Evolutionary conservation across 495 filamentous ascomycete species (phyloP), one percentile per base, ranked within the genome.

Genomic region (Trichoderma asperelloides): DNA sequence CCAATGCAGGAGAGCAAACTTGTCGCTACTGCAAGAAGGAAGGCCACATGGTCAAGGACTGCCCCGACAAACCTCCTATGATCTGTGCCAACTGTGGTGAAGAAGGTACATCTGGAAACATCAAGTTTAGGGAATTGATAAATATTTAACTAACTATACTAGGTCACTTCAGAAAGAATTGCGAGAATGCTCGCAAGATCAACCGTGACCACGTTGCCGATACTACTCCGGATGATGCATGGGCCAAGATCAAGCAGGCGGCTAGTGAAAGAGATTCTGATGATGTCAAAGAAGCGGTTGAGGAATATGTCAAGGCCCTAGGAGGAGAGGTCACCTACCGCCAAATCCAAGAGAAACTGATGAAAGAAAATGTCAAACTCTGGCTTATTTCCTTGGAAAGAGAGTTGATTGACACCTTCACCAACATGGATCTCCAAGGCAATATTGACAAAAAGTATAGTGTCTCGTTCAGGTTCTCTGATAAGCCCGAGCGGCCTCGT

Each of bases 361-460:
- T 91, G 16, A 69, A 71, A 0, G 83, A 91, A 25, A 74, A 81
- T 0, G 80, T 92, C 68, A 79, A 80, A 3, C 72, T 92, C 33
- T 88, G 88, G 74, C 77, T 97, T 41, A 93, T 97, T 71, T 93
- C 89, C 23, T 76, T 89, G 67, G 88, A 91, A 84, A 82, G 88
- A 68, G 80, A 86, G 43, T 67, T 88, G 8, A 74, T 80, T 0
- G 71, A 80, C 18, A 88, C 87, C 5, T 82, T 89, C 69, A 93
- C 86, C 66, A 85, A 90, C 68, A 91, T 97, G 77, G 87, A 95
- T 68, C 82, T 96, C 11, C 89, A 96, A 69, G 95, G 95, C 25
- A 88, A 92, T 66, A 73, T 88, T 2, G 85, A 90, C 71, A 86
- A 88, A 73, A 89, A 89, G 71, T 97, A 90, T 72, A 80, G 84